Evolutionary conservation across 2,329 filamentous ascomycete genomes (phyloP).

Genomic region (Blumeriella jaapii): DNA sequence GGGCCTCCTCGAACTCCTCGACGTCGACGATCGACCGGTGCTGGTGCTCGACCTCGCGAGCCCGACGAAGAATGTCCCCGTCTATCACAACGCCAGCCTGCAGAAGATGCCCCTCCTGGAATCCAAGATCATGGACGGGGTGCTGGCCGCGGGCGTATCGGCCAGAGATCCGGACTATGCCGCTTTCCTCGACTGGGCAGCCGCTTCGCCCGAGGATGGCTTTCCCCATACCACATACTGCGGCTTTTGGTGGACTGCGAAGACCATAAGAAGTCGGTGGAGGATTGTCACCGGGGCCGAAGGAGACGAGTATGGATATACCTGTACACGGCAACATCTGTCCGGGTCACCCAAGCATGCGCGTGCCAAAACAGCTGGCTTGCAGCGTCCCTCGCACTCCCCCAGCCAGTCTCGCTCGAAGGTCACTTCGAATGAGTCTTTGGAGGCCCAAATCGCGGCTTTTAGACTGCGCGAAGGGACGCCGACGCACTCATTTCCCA

Average conservation of each 20-base stretch:
- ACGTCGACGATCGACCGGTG: constrained; percentile 16
- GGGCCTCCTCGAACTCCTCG: constrained; percentile 17
- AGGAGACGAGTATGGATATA: constrained; percentile 2
- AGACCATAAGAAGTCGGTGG: constrained; percentile 17
- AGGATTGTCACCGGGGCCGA: constrained; percentile 15
- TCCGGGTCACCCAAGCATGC: constrained; percentile 3
- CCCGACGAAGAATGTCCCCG: constrained; percentile 6
- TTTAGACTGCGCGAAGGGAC: constrained; percentile 10
- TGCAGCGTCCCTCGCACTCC: constrained; percentile 1
- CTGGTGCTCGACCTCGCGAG: constrained; percentile 17
- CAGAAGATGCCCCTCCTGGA: constrained; percentile 5
- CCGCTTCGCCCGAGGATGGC: constrained; percentile 1
- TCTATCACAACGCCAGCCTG: constrained; percentile 15
- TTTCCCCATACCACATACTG: constrained; percentile 7
- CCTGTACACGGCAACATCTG: constrained; percentile 3
- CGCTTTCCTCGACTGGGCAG: constrained; percentile 14
- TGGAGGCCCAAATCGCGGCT: constrained; percentile 9
- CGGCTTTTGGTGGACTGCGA: constrained; percentile 16
- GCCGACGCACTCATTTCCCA: constrained; percentile 3
- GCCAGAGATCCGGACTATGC: constrained; percentile 5
- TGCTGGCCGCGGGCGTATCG: not conserved
- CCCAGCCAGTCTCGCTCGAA: not conserved
- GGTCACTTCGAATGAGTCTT: constrained; percentile 1
- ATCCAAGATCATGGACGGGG: constrained; percentile 4
- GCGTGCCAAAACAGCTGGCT: constrained; percentile 5